Percentiles rank a stretch among this genome's conserved stretches.
Conservation (phyloP, 2,329 filamentous ascomycete species). For the Botrytis deweyae region DNA sequence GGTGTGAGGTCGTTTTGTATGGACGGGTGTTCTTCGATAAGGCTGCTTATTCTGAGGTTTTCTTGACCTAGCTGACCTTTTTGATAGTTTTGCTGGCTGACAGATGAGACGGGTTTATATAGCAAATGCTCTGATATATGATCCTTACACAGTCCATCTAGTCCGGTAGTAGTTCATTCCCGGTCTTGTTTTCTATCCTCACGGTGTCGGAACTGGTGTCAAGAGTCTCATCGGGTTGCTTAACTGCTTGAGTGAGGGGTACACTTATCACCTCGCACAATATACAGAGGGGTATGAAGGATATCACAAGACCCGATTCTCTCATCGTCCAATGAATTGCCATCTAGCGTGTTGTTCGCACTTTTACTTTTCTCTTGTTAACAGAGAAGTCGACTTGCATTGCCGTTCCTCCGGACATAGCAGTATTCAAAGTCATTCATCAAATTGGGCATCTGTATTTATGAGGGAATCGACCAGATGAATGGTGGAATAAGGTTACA, state of each 20-base stretch:
- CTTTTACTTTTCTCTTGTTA: background rate
- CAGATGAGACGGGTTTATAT: background rate
- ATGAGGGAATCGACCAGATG: no score
- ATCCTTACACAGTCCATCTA: no score
- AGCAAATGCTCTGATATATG: no score
- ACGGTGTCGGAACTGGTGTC: background rate
- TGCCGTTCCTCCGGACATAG: background rate
- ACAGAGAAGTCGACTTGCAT: background rate
- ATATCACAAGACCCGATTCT: background rate
- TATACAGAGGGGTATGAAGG: background rate
- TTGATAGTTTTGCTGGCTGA: background rate
- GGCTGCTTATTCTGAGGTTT: background rate
- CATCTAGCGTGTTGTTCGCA: background rate
- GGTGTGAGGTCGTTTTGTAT: background rate
- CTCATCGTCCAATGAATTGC: background rate
- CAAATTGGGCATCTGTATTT: background rate
- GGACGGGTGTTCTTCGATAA: background rate
- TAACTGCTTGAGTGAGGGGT: background rate
- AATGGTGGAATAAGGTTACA: no score
- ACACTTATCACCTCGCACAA: background rate
- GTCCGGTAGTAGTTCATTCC: background rate
- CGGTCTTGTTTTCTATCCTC: no score
- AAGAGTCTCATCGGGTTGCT: no score
- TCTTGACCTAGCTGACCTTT: background rate
- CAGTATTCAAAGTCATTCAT: background rate